Percentiles rank a stretch among this genome's conserved stretches.
Conservation (phyloP, 2,329 filamentous ascomycete species). For the Drechslera avenae region DNA sequence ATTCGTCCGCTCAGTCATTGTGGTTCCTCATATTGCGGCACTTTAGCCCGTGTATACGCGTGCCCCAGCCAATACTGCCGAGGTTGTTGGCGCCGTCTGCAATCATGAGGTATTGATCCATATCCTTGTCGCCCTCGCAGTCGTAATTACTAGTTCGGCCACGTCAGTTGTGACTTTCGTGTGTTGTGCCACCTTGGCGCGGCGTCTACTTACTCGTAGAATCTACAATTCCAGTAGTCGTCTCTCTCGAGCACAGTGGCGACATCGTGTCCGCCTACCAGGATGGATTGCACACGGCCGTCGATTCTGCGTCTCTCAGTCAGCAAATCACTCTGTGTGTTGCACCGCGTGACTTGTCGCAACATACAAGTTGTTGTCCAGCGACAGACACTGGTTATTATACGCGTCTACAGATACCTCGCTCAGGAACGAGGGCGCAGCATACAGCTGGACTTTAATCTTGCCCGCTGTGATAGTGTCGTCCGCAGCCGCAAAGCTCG, state of each 20-base stretch:
- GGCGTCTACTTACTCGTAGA: slow-evolving; percentile 38
- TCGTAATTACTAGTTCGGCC: slow-evolving; percentile 35
- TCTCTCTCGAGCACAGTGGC: slow-evolving; percentile 27
- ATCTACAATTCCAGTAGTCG: slow-evolving; percentile 43
- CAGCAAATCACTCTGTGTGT: background rate
- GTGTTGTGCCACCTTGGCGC: background rate
- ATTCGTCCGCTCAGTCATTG: slow-evolving; percentile 11
- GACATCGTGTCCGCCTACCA: slow-evolving; percentile 41
- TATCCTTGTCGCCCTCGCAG: slow-evolving; percentile 28
- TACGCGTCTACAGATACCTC: slow-evolving; percentile 41
- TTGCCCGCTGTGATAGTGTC: slow-evolving; percentile 29
- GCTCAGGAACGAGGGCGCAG: slow-evolving; percentile 37
- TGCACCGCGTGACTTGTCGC: background rate
- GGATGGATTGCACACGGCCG: slow-evolving; percentile 37
- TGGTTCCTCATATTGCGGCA: slow-evolving; percentile 28
- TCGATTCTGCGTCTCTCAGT: slow-evolving; percentile 33
- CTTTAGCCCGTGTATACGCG: slow-evolving; percentile 34
- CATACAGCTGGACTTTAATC: slow-evolving; percentile 46
- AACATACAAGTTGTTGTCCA: slow-evolving; percentile 43
- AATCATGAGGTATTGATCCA: slow-evolving; percentile 28
- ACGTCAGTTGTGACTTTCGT: background rate
- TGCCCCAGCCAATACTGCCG: slow-evolving; percentile 35
- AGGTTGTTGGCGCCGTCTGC: slow-evolving; percentile 43
- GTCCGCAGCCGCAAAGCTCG: slow-evolving; percentile 12
- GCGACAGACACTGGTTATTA: slow-evolving; percentile 35